These are phyloP conservation scores for Hibiscus trionum DNA, from an alignment of 345 rosid genomes.

Conservation along the genomic window DNA sequence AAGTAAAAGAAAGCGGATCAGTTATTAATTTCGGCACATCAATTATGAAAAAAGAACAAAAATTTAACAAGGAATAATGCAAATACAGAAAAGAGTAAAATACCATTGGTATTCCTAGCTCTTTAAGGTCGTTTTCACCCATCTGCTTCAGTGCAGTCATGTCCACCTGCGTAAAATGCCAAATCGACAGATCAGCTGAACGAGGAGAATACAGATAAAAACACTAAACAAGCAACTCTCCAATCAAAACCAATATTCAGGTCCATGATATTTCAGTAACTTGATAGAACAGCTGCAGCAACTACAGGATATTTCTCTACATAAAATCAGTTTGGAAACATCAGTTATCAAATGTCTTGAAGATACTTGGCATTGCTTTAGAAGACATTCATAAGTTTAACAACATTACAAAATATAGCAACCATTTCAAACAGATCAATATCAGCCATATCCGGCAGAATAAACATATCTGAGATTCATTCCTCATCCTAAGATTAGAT, in stretches of 20 bases:
- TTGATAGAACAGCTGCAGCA: too few relatives aligned
- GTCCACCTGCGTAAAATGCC: conserved; percentile 58
- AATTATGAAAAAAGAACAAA: background rate
- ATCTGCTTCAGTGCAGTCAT: conserved; percentile 85
- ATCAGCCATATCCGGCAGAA: background rate
- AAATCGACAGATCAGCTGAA: conserved; percentile 8
- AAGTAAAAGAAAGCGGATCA: background rate
- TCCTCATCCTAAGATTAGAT: background rate
- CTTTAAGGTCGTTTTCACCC: conserved; percentile 91
- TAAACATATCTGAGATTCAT: background rate
- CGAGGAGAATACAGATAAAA: background rate
- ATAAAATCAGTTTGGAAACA: background rate
- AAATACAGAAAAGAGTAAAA: conserved; percentile 1
- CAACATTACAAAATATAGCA: background rate
- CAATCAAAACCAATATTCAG: background rate
- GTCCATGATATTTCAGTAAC: background rate
- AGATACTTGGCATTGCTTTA: background rate
- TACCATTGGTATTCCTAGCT: conserved; percentile 97
- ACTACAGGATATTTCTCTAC: too few relatives aligned
- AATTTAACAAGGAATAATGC: background rate
- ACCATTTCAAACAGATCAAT: background rate
- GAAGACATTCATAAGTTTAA: background rate
- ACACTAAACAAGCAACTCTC: background rate
- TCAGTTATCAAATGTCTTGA: background rate
- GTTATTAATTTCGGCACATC: background rate